Base-by-base conservation (phyloP, 2,329 filamentous ascomycete genomes). In the Fusarium pseudonygamai region DNA sequence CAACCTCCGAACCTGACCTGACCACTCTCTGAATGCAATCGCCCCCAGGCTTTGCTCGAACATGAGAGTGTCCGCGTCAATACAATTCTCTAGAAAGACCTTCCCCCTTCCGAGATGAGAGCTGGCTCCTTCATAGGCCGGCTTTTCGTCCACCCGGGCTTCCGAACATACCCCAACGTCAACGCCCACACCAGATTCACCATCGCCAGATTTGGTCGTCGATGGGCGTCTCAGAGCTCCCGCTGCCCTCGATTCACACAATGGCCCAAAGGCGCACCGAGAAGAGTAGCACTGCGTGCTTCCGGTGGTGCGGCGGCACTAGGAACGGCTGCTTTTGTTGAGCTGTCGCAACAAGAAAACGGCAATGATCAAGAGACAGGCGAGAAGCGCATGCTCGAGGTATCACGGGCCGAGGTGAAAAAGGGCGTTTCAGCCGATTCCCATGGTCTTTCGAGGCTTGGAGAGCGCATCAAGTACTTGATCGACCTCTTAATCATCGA, bases 341-440 rank as follows among this genome's bases (percentile, higher is more conserved):
- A 87, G 75, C 80, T 91, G 12, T 88, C 89, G 8, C 87, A 90
- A 75, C 80, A 86, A 68, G 86, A 90, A 46, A 87, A 89, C 71
- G 81, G 75, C 42, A 84, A 82, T 46, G 80, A 83, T 7, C 81
- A 85, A 24, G 80, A 92, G 78, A 97, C 95, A 6, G 89, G 90
- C 32, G 95, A 98, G 83, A 89, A 89, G 82, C 92, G 94, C 73
- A 98, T 98, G 96, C 88, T 98, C 20, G 90, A 95, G 80, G 90
- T 88, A 6, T 98, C 95, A 42, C 87, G 93, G 46, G 85, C 91
- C 62, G 96, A 98, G 83, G 89, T 97, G 40, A 86, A 87, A 64
- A 93, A 93, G 77, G 87, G 87, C 40, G 88, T 95, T 3, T 86
- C 89, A 3, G 86, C 91, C 10, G 85, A 91, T 65, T 86, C 92